Conservation (phyloP, 1,139 yeast species). For the Geotrichum aggregatum region DNA sequence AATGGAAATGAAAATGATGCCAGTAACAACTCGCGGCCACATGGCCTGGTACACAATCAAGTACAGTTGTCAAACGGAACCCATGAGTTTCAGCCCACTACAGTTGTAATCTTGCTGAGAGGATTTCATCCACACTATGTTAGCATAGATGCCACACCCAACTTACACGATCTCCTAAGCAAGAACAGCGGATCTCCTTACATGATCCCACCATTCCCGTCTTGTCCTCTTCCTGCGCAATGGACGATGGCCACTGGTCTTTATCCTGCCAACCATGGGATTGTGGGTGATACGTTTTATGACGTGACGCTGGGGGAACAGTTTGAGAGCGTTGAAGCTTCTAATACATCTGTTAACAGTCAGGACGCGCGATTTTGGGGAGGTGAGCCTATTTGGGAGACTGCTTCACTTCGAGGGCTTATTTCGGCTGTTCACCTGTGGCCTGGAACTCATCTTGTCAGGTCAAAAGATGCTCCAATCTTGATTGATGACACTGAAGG, state of each 20-base stretch:
- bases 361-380: slow-evolving; percentile 74
- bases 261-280: slow-evolving; percentile 79
- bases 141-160: slow-evolving; percentile 61
- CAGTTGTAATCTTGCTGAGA: slow-evolving; percentile 71
- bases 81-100: slow-evolving; percentile 67
- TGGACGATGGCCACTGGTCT: slow-evolving; percentile 88
- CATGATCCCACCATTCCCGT: slow-evolving; percentile 82
- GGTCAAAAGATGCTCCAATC: slow-evolving; percentile 37
- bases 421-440: slow-evolving; percentile 87
- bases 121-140: slow-evolving; percentile 91
- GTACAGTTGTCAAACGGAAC: slow-evolving; percentile 58
- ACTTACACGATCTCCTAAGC: slow-evolving; percentile 53
- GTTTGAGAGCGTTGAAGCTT: slow-evolving; percentile 40
- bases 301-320: slow-evolving; percentile 55
- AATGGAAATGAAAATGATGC: too few species aligned
- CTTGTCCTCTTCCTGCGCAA: slow-evolving; percentile 86
- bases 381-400: slow-evolving; percentile 85
- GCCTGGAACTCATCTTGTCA: slow-evolving; percentile 84
- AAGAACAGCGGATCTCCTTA: slow-evolving; percentile 69
- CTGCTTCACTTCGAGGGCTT: slow-evolving; percentile 61
- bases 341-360: slow-evolving; percentile 54
- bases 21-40: neutral
- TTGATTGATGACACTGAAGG: slow-evolving; percentile 50
- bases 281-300: slow-evolving; percentile 76
- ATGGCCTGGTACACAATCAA: neutral